Evolutionary conservation across 768 basidiomycete genomes (phyloP).

Genomic region (Albatrellus ellisii): DNA sequence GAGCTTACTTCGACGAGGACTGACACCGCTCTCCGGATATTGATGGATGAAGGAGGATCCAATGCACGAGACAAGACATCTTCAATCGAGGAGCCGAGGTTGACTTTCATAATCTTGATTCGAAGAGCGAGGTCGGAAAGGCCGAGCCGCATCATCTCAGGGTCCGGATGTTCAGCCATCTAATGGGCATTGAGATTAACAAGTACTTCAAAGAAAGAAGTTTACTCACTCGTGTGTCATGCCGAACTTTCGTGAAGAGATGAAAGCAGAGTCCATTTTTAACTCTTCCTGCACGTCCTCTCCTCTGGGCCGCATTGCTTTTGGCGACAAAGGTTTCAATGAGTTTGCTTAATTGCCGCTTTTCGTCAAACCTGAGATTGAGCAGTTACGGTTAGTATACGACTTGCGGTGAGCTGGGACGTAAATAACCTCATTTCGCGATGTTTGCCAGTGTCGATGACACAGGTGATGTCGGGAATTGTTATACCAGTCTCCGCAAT

Average conservation of each 20-base stretch:
- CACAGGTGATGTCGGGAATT: slow-evolving; percentile 94
- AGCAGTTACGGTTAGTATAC: slow-evolving; percentile 5
- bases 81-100: slow-evolving; percentile 75
- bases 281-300: slow-evolving; percentile 88
- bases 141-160: slow-evolving; percentile 91
- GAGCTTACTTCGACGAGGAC: slow-evolving; percentile 72
- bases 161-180: slow-evolving; percentile 84
- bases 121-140: slow-evolving; percentile 83
- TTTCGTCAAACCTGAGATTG: slow-evolving; percentile 75
- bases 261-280: slow-evolving; percentile 87
- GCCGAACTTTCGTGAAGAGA: slow-evolving; percentile 79
- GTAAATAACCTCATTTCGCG: slow-evolving; percentile 73
- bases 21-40: slow-evolving; percentile 82
- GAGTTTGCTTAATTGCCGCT: slow-evolving; percentile 85
- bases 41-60: slow-evolving; percentile 77
- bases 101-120: slow-evolving; percentile 90
- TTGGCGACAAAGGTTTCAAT: slow-evolving; percentile 85
- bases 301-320: slow-evolving; percentile 82
- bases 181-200: slow-evolving; percentile 20
- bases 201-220: neutral
- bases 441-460: slow-evolving; percentile 90
- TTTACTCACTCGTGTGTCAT: slow-evolving; percentile 56
- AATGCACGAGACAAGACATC: slow-evolving; percentile 79
- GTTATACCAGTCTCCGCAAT: slow-evolving; percentile 97
- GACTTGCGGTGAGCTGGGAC: neutral